Evolutionary conservation across 371 early-diverging fungal genomes (phyloP).

Genomic region (Mucor indicus): DNA sequence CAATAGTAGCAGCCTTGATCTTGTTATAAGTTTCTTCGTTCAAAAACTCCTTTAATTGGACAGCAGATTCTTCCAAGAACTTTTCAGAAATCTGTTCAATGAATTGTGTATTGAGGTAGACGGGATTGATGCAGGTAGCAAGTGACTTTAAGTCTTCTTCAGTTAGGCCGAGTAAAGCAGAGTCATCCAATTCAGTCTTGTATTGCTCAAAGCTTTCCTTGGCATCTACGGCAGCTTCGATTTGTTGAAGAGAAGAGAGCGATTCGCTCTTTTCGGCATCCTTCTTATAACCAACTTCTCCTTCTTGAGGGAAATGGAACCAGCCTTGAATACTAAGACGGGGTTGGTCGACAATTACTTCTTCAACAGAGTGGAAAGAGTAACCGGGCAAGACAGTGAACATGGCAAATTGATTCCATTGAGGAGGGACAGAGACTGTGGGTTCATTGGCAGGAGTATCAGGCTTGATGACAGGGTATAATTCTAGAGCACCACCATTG

Average conservation of each 20-base stretch:
- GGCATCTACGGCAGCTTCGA: constrained; percentile 12
- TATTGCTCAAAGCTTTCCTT: constrained; percentile 17
- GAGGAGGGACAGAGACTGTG: constrained; percentile 55
- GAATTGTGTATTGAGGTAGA: constrained; percentile 49
- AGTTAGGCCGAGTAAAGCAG: constrained; percentile 20
- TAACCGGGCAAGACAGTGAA: constrained; percentile 77
- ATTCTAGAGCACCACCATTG: constrained; percentile 71
- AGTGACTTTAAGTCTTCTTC: constrained; percentile 47
- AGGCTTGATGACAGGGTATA: constrained; percentile 62
- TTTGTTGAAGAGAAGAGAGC: constrained; percentile 52
- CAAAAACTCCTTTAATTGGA: constrained; percentile 63
- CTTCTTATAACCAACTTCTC: constrained; percentile 54
- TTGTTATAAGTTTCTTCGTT: constrained; percentile 34
- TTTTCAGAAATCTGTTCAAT: constrained; percentile 53
- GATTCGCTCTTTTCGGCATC: constrained; percentile 33
- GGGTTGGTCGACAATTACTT: constrained; percentile 62
- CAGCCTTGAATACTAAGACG: constrained; percentile 74
- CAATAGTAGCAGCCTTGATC: constrained; percentile 28
- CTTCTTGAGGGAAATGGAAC: constrained; percentile 71
- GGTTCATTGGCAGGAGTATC: constrained; percentile 66
- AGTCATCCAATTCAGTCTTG: constrained; percentile 4
- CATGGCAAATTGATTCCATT: constrained; percentile 75
- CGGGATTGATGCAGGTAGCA: constrained; percentile 57
- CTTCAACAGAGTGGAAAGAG: constrained; percentile 76
- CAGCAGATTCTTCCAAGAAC: constrained; percentile 67